Percentiles rank a stretch among this genome's conserved stretches.
These are phyloP conservation scores for Corymbia citriodora DNA, from an alignment of 441 rosid species.

Conservation along the genomic window DNA sequence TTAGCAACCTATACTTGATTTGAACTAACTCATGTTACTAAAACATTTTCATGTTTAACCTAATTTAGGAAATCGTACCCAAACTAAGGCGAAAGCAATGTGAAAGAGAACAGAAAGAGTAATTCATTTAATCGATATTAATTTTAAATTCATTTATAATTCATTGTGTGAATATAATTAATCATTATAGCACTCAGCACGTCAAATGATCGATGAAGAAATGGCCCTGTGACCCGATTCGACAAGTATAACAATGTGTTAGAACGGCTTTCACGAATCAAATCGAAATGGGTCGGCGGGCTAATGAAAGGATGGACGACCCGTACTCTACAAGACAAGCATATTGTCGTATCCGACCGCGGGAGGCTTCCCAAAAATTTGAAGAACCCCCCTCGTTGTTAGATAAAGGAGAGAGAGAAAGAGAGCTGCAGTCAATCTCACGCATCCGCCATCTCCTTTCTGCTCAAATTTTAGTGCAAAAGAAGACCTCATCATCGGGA, in stretches of 20 bases:
- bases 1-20: rapidly evolving
- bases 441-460: background rate
- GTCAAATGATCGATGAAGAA: background rate
- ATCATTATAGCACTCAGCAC: background rate
- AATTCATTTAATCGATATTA: too few species aligned
- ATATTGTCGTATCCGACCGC: rapidly evolving
- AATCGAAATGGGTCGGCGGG: background rate
- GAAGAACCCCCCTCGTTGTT: background rate
- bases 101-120: too few species aligned
- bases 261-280: background rate
- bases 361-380: background rate
- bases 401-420: background rate
- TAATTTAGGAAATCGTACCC: too few species aligned
- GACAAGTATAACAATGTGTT: background rate
- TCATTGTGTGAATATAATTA: background rate
- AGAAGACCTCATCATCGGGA: background rate
- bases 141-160: background rate
- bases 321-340: background rate
- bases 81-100: too few species aligned
- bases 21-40: background rate
- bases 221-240: background rate
- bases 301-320: background rate
- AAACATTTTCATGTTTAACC: background rate
- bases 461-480: background rate
- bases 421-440: background rate